Evolutionary conservation across 208 protist species (phyloP).

Genomic region (Trypanosoma vivax): DNA sequence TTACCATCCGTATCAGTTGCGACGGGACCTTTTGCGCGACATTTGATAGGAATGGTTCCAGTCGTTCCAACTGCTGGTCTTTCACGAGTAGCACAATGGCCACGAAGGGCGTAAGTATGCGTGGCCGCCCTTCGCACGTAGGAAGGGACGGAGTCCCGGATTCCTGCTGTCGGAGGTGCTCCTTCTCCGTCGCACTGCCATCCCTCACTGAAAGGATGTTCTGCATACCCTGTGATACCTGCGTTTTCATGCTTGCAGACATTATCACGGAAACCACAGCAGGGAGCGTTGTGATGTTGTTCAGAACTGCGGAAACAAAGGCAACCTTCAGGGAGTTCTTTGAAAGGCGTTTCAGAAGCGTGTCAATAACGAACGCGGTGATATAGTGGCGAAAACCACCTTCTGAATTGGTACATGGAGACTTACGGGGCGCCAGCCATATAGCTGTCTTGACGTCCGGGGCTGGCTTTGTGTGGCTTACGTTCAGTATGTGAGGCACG

Average conservation of each 20-base stretch:
- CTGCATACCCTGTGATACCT: slow-evolving; percentile 14
- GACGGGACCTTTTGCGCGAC: slow-evolving; percentile 23
- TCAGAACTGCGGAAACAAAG: slow-evolving; percentile 11
- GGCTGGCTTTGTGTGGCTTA: background rate
- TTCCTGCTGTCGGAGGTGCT: slow-evolving; percentile 1
- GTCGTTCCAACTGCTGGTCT: slow-evolving; percentile 3
- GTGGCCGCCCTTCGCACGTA: background rate
- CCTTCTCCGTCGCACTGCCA: background rate
- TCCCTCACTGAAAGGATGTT: slow-evolving; percentile 3
- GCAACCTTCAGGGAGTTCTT: background rate
- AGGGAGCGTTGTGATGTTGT: slow-evolving; percentile 19
- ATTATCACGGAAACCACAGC: slow-evolving; percentile 14
- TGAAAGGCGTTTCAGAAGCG: slow-evolving; percentile 15
- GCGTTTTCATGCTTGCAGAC: slow-evolving; percentile 12
- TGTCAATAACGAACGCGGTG: slow-evolving; percentile 13
- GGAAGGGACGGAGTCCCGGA: background rate
- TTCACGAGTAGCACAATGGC: slow-evolving; percentile 15
- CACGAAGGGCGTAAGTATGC: slow-evolving; percentile 19
- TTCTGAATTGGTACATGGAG: slow-evolving; percentile 4
- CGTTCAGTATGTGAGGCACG: slow-evolving; percentile 9
- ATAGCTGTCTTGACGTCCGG: slow-evolving; percentile 7
- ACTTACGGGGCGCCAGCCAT: slow-evolving; percentile 18
- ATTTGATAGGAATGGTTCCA: slow-evolving; percentile 22
- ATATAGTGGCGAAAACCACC: slow-evolving; percentile 1
- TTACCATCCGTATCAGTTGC: slow-evolving; percentile 8